Base-by-base conservation (phyloP, 208 protist species). In the Novymonas esmeraldas region DNA sequence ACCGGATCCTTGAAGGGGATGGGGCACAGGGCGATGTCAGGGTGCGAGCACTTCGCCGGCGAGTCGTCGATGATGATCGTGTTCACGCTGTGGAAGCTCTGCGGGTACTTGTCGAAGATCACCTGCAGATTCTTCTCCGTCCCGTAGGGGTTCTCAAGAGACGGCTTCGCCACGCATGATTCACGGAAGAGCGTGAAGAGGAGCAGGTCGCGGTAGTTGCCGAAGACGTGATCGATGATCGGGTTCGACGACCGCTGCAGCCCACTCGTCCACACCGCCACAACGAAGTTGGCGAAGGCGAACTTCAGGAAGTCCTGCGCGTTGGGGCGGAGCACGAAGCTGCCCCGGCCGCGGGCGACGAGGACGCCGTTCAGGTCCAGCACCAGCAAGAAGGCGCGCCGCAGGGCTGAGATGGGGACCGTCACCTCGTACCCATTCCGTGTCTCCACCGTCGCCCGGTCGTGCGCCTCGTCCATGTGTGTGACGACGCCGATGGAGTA, bases 31-130 rank as follows among this genome's bases (percentile, higher is more conserved):
- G 92, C 92, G 51, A 95, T 93, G 44, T 94, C 89, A 13, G 89
- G 92, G 65, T 96, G 92, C 10, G 92, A 96, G 58, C 92, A 96
- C 76, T 96, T 96, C 64, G 84, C 84, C 9, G 88, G 85, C 7
- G 89, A 95, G 60, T 96, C 92, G 56, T 96, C 92, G 39, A 96
- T 86, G 75, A 96, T 94, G 72, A 96, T 94, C 4, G 92, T 96
- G 76, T 96, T 96, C 18, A 90, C 87, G 57, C 73, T 84, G 71
- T 96, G 79, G 56, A 96, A 96, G 63, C 87, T 94, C 44, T 89
- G 76, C 4, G 86, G 86, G 64, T 91, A 96, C 39, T 58, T 42
- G 69, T 90, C 84, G 55, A 94, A 97, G 34, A 97, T 92, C 28
- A 65, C 56, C 54, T 93, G 88, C 33, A 97, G 64, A 42, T 97